A percentile compares a stretch with the other conserved stretches of the same genome.
Evolutionary conservation across 495 filamentous ascomycete species (phyloP).

Genomic region (Neurospora sp.): DNA sequence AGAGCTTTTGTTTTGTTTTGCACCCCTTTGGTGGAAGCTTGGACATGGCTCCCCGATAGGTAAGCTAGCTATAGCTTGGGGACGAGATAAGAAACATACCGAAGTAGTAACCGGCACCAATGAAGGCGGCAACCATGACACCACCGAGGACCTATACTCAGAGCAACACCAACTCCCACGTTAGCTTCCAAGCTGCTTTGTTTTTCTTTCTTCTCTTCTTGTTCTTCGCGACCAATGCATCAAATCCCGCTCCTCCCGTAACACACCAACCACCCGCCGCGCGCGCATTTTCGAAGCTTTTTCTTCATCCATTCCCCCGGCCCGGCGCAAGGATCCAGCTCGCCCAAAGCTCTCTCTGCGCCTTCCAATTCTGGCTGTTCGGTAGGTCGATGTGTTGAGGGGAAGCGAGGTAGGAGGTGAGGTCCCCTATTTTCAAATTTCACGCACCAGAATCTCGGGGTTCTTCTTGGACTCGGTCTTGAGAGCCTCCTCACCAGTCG

Average conservation of each 20-base stretch:
- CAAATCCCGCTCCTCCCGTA: neutral
- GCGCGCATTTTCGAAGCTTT: neutral
- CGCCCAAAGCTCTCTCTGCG: neutral
- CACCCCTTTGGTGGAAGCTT: neutral
- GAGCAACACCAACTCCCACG: neutral
- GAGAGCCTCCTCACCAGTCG: slow-evolving; percentile 29
- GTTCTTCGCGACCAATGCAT: neutral
- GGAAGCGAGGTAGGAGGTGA: neutral
- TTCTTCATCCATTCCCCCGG: neutral
- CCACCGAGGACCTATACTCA: slow-evolving; percentile 65
- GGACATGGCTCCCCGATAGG: neutral
- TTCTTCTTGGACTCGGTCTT: slow-evolving; percentile 42
- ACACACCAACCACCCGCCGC: neutral
- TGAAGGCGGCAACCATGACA: slow-evolving; percentile 84
- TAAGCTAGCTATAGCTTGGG: neutral
- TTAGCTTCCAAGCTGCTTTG: slow-evolving; percentile 8
- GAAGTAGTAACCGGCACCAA: slow-evolving; percentile 80
- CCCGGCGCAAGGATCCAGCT: neutral
- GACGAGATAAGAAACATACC: slow-evolving; percentile 30
- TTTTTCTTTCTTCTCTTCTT: neutral
- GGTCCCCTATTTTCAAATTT: slow-evolving; percentile 6
- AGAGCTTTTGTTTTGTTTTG: slow-evolving; percentile 1
- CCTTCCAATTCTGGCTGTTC: neutral
- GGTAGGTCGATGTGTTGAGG: neutral
- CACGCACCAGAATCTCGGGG: slow-evolving; percentile 41